Conservation (phyloP, 1,284 basidiomycete genomes). For the Cryptococcus maquisensis region DNA sequence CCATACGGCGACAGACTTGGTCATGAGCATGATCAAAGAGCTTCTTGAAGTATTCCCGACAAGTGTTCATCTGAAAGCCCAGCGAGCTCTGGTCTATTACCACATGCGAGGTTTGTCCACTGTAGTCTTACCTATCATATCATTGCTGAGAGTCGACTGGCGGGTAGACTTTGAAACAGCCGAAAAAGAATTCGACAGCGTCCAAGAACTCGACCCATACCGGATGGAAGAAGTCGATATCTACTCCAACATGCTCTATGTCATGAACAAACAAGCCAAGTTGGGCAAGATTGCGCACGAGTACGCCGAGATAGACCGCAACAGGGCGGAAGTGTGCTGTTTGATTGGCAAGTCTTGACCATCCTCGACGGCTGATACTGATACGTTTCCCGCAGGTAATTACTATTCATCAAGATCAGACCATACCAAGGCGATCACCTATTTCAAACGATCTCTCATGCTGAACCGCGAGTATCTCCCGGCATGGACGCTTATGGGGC, state of each 20-base stretch:
- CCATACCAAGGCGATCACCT: constrained; percentile 92
- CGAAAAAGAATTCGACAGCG: constrained; percentile 74
- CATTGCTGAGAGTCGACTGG: neutral
- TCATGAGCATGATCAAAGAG: constrained; percentile 67
- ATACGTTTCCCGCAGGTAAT: constrained; percentile 61
- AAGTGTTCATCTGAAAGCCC: constrained; percentile 79
- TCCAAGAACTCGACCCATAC: constrained; percentile 76
- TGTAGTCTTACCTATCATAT: neutral
- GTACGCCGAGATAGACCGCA: constrained; percentile 79
- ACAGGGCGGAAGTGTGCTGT: constrained; percentile 91
- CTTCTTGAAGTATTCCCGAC: constrained; percentile 76
- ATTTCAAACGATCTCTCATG: constrained; percentile 89
- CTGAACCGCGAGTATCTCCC: constrained; percentile 90
- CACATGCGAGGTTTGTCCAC: constrained; percentile 71
- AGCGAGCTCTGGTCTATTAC: constrained; percentile 81
- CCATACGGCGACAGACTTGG: constrained; percentile 78
- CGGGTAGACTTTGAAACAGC: constrained; percentile 75
- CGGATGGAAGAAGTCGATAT: constrained; percentile 94
- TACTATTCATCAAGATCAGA: constrained; percentile 91
- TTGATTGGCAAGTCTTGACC: constrained; percentile 65
- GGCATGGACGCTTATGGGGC: constrained; percentile 99
- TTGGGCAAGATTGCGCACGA: constrained; percentile 88
- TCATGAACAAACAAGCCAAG: constrained; percentile 82
- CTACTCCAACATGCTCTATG: constrained; percentile 95
- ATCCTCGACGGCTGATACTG: neutral